Evolutionary conservation across 2,329 filamentous ascomycete genomes (phyloP).

Genomic region (Clarireedia homoeocarpa): DNA sequence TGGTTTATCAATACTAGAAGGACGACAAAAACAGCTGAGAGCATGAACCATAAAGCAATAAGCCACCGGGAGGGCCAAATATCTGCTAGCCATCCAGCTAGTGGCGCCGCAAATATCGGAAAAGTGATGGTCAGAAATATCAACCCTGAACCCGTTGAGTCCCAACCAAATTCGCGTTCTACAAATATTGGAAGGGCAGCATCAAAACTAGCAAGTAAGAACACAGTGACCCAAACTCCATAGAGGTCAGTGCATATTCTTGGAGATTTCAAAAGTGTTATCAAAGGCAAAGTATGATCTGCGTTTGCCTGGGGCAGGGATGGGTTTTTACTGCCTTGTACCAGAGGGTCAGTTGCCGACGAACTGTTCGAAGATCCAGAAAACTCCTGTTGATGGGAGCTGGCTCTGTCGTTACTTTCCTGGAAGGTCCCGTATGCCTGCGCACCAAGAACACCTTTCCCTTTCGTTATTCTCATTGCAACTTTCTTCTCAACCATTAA

Average conservation of each 20-base stretch:
- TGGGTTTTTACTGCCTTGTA: constrained; percentile 11
- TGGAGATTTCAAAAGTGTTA: constrained; percentile 32
- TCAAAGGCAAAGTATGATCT: constrained; percentile 19
- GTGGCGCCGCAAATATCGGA: constrained; percentile 50
- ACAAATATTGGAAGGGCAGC: constrained; percentile 47
- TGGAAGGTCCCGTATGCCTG: constrained; percentile 3
- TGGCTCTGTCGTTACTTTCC: not conserved
- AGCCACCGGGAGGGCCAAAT: constrained; percentile 53
- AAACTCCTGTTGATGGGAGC: not conserved
- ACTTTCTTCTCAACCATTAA: constrained; percentile 48
- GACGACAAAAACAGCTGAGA: constrained; percentile 48
- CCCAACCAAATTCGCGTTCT: constrained; percentile 44
- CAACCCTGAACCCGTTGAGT: constrained; percentile 46
- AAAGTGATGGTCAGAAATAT: constrained; percentile 50
- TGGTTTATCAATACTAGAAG: constrained; percentile 55
- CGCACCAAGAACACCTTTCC: not conserved
- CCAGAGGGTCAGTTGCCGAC: not conserved
- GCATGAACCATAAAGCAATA: constrained; percentile 48
- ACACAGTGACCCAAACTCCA: constrained; percentile 37
- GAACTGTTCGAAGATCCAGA: not conserved
- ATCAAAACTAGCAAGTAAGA: constrained; percentile 45
- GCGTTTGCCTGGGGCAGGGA: not conserved
- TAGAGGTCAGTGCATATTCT: constrained; percentile 33
- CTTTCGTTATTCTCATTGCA: constrained; percentile 35
- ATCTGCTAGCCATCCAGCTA: constrained; percentile 42